Conservation (phyloP, 2,329 filamentous ascomycete species). For the Mollisiaceae sp. region DNA sequence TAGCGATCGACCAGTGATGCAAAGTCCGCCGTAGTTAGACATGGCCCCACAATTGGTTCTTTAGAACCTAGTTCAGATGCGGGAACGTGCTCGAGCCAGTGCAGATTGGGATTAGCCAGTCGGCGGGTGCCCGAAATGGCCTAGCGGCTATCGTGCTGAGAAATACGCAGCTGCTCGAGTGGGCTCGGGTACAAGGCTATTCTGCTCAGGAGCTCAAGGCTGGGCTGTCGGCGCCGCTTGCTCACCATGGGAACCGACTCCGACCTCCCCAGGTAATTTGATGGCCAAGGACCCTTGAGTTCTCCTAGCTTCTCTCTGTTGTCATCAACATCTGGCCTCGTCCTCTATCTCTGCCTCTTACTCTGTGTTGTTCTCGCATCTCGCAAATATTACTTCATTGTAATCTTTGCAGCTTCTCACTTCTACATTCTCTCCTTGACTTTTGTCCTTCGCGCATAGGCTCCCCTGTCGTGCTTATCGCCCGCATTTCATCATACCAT, state of each 20-base stretch:
- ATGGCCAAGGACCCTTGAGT: conserved; percentile 17
- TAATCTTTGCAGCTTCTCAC: conserved; percentile 26
- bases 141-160: background rate
- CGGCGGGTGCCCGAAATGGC: background rate
- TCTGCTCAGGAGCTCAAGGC: background rate
- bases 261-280: conserved; percentile 24
- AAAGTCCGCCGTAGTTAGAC: conserved; percentile 20
- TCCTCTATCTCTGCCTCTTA: conserved; percentile 23
- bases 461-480: conserved; percentile 29
- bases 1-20: conserved; percentile 26
- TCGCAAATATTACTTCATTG: conserved; percentile 31
- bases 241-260: background rate
- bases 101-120: conserved; percentile 1
- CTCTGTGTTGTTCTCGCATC: conserved; percentile 18
- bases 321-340: conserved; percentile 18
- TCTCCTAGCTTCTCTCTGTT: conserved; percentile 23
- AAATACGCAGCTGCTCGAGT: conserved; percentile 10
- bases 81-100: background rate
- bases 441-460: conserved; percentile 22
- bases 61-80: too few species aligned
- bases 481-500: conserved; percentile 25
- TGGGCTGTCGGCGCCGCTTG: background rate
- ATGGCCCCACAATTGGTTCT: background rate
- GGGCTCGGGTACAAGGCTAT: background rate
- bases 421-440: conserved; percentile 29